A percentile compares a stretch with the other conserved stretches of the same genome.
Conservation (phyloP, 306 rosid genomes). For the Pyrus pyrifolia region DNA sequence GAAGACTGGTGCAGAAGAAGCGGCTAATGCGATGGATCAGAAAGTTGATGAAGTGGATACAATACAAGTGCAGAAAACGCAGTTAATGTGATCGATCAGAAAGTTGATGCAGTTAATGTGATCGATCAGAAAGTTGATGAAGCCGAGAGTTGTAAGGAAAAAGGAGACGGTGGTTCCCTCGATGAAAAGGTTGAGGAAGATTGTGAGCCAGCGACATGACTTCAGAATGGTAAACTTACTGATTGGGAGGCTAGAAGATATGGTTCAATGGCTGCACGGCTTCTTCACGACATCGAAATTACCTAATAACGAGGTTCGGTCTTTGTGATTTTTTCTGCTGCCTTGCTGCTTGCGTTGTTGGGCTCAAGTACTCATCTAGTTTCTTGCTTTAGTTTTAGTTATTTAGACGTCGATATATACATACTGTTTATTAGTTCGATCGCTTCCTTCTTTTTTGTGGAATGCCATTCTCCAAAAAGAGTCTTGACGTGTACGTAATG, state of each 20-base stretch:
- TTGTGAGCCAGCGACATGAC: constrained; percentile 16
- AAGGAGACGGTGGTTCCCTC: constrained; percentile 15
- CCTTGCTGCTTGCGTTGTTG: not conserved
- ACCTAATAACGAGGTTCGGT: constrained; percentile 15
- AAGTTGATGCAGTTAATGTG: constrained; percentile 10
- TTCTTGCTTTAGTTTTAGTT: not conserved
- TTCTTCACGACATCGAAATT: constrained; percentile 67
- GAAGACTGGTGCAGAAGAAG: not conserved
- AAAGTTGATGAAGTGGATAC: constrained; percentile 17
- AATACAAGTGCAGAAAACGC: constrained; percentile 21
- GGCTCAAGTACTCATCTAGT: not conserved
- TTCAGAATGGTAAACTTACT: constrained; percentile 35
- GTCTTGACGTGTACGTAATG: not conserved
- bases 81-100: constrained; percentile 16
- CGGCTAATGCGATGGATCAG: not conserved
- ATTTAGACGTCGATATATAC: not conserved
- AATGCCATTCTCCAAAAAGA: not conserved
- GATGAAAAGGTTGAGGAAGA: constrained; percentile 33
- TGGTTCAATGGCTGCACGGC: constrained; percentile 85
- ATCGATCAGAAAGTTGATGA: constrained; percentile 18
- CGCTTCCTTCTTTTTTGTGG: not conserved
- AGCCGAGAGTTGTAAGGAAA: constrained; percentile 1
- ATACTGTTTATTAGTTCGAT: not conserved
- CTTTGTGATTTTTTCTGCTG: not conserved
- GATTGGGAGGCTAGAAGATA: constrained; percentile 87